Conservation (phyloP, 2,329 filamentous ascomycete genomes). For the Phaeosphaeriaceae sp. region DNA sequence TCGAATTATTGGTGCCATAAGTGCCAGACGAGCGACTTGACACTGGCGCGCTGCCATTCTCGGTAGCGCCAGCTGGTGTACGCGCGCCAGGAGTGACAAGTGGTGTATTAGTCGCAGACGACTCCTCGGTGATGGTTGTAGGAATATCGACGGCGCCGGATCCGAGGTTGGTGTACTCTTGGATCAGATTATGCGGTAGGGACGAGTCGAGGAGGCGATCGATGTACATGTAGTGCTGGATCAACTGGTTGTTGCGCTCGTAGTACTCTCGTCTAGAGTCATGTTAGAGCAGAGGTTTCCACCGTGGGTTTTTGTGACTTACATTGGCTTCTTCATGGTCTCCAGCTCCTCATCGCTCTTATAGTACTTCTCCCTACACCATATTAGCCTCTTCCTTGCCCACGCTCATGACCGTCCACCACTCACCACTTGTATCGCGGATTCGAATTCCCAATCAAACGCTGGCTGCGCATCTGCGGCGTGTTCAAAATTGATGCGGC, state of each 20-base stretch:
- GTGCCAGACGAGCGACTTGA: conserved; percentile 34
- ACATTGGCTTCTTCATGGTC: conserved; percentile 75
- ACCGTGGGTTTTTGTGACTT: conserved; percentile 23
- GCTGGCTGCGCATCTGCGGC: conserved; percentile 80
- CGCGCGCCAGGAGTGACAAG: conserved; percentile 21
- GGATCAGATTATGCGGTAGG: conserved; percentile 88
- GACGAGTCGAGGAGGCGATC: conserved; percentile 90
- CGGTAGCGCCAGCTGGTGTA: conserved; percentile 25
- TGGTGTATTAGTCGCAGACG: conserved; percentile 36
- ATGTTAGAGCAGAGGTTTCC: conserved; percentile 11
- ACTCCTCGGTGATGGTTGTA: conserved; percentile 78
- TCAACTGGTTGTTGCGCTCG: conserved; percentile 84
- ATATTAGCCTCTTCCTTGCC: neutral
- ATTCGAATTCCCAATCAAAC: conserved; percentile 88
- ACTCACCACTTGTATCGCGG: conserved; percentile 78
- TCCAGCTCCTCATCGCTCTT: conserved; percentile 79
- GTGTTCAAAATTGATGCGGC: conserved; percentile 56
- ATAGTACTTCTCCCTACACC: conserved; percentile 75
- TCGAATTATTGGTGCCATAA: conserved; percentile 36
- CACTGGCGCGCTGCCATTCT: conserved; percentile 20
- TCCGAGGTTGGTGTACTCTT: conserved; percentile 79
- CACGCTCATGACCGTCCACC: neutral
- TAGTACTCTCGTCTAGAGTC: conserved; percentile 76
- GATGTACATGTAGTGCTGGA: conserved; percentile 93
- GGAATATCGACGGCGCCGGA: conserved; percentile 70